Base-by-base conservation (phyloP, 768 basidiomycete genomes). In the Pholiota microspora region DNA sequence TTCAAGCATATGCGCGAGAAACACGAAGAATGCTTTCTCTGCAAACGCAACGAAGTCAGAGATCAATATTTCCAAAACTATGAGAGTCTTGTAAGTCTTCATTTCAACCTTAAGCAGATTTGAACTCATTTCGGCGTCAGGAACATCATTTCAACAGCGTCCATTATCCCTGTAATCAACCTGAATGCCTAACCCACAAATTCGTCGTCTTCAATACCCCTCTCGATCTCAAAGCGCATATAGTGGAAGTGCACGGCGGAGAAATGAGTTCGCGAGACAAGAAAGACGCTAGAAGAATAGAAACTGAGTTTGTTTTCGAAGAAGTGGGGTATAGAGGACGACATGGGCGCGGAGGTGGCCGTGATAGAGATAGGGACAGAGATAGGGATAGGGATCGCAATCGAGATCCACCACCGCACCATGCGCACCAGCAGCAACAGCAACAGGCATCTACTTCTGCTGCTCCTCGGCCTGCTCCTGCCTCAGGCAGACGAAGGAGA, bases 11-110 rank as follows among this genome's bases (percentile, higher is more conserved):
- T 98, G 87, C 83, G 95, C 49, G 88, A 94, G 65, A 77, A 76
- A 46, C 96, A 99, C 71, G 96, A 99, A 69, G 95, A 98, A 64
- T 98, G 96, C 67, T 97, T 97, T 61, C 69, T 99, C 12, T 99
- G 97, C 70, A 93, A 92, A 66, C 80, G 88, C 25, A 81, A 87
- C 53, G 93, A 88, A 6, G 62, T 91, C 35, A 76, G 81, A 59
- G 84, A 94, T 69, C 84, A 94, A 72, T 94, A 97, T 69, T 93
- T 92, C 74, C 76, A 79, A 58, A 83, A 92, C 58, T 94, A 94
- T 58, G 77, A 81, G n/a, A 80, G 79, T 50, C 73, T 95, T 36
- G 91, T 89, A 69, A 56, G 80, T 70, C 24, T 9, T 25, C 28
- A 16, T 40, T 6, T 7, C 7, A 13, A 9, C 8, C 34, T 6